Conservation (phyloP, 225 moss, liverwort and hornwort genomes). For the Sphagnum contortum region DNA sequence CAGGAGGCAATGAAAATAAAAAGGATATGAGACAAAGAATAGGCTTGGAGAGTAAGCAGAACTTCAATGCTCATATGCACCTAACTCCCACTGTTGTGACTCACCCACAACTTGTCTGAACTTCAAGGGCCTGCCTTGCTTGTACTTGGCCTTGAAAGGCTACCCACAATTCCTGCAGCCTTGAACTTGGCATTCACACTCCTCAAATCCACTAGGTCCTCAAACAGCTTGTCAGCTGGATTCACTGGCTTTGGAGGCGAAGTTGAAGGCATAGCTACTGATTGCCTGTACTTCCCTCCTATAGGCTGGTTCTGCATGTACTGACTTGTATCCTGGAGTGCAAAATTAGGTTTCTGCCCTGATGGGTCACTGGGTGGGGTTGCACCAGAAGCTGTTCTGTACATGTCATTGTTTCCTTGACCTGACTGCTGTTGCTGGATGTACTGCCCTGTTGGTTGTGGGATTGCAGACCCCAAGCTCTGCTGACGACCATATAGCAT, state of each 20-base stretch:
- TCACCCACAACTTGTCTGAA: too few relatives aligned
- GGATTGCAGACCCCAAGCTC: slow-evolving; percentile 9
- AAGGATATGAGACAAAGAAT: too few relatives aligned
- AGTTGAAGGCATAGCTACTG: background rate
- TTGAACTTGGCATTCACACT: slow-evolving; percentile 76
- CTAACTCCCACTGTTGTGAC: too few relatives aligned
- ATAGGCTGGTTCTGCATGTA: too few relatives aligned
- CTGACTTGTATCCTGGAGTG: too few relatives aligned
- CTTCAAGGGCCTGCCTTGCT: too few relatives aligned
- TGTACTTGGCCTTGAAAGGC: slow-evolving; percentile 21
- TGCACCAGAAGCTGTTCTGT: slow-evolving; percentile 21
- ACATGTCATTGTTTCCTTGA: slow-evolving; percentile 14
- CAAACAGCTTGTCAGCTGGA: slow-evolving; percentile 67
- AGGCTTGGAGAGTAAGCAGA: too few relatives aligned
- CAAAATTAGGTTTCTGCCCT: slow-evolving; percentile 10
- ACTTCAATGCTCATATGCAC: too few relatives aligned
- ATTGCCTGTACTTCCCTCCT: too few relatives aligned
- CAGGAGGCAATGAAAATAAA: too few relatives aligned
- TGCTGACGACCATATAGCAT: slow-evolving; percentile 30
- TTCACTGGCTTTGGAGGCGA: slow-evolving; percentile 32
- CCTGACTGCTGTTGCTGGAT: slow-evolving; percentile 33
- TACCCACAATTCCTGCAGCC: slow-evolving; percentile 43
- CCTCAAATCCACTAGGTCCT: slow-evolving; percentile 83
- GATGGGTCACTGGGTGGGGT: slow-evolving; percentile 43
- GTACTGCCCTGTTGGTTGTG: slow-evolving; percentile 13